phyloP scores from a whole-genome alignment of 1,284 basidiomycete species.

The Apiotrichum porosum region DNA sequence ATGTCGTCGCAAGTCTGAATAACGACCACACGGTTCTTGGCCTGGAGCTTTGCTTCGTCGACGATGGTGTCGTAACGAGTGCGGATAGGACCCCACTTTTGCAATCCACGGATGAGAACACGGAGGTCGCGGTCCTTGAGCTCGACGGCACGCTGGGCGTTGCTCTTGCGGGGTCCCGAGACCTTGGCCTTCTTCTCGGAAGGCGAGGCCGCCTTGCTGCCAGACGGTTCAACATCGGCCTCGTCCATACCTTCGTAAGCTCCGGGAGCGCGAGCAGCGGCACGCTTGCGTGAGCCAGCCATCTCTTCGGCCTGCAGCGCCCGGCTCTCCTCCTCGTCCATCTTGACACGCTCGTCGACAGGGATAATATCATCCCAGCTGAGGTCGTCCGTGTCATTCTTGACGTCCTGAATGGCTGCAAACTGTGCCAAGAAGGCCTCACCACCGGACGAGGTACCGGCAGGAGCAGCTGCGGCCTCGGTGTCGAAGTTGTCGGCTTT shows the following conservation, averaged over 20 bases:
- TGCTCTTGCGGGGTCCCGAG: conserved; percentile 51
- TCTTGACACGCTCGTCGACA: conserved; percentile 78
- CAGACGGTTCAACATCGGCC: conserved; percentile 59
- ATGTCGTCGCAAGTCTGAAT: conserved; percentile 89
- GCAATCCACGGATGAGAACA: conserved; percentile 88
- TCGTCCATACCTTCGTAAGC: conserved; percentile 90
- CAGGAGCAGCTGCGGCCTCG: conserved; percentile 72
- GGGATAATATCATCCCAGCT: conserved; percentile 99
- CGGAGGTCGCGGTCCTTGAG: conserved; percentile 96
- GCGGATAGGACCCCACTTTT: conserved; percentile 96
- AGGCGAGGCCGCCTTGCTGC: conserved; percentile 53
- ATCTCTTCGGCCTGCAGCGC: conserved; percentile 53
- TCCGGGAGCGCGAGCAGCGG: conserved; percentile 62
- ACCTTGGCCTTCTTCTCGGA: conserved; percentile 39
- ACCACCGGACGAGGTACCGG: conserved; percentile 86
- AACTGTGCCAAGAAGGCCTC: conserved; percentile 95
- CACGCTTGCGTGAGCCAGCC: conserved; percentile 61
- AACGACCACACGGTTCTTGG: conserved; percentile 92
- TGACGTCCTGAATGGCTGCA: conserved; percentile 93
- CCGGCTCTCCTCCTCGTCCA: conserved; percentile 67
- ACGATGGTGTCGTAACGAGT: conserved; percentile 92
- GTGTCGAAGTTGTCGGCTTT: conserved; percentile 98
- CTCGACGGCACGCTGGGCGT: conserved; percentile 89
- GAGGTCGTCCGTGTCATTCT: conserved; percentile 72
- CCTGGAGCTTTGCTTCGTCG: conserved; percentile 82